Conservation (phyloP, 2,329 filamentous ascomycete genomes). For the Pseudogymnoascus sp. region DNA sequence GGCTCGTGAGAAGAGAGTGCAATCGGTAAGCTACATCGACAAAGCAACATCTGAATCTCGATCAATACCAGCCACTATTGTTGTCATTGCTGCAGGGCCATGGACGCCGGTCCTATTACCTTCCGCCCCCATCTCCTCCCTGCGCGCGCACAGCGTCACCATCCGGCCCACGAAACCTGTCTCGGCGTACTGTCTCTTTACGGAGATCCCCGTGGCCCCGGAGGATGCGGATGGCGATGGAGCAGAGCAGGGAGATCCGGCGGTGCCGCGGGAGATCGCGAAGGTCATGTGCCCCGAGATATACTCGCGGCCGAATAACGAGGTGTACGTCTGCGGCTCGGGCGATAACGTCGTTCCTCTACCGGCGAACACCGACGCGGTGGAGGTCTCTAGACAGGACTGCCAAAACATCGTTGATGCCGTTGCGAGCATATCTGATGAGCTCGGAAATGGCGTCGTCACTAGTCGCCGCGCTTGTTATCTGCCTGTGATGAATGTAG, state of each 20-base stretch:
- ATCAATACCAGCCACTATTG: conserved; percentile 45
- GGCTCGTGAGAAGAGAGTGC: conserved; percentile 37
- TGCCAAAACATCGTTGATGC: conserved; percentile 85
- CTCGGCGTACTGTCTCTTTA: conserved; percentile 74
- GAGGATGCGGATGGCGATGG: conserved; percentile 50
- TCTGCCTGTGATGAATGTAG: conserved; percentile 49
- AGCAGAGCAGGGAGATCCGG: conserved; percentile 39
- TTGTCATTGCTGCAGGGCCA: conserved; percentile 41
- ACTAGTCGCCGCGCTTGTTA: conserved; percentile 85
- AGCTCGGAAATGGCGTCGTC: conserved; percentile 61
- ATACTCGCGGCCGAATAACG: conserved; percentile 80
- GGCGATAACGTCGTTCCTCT: conserved; percentile 70
- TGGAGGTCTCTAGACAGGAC: conserved; percentile 64
- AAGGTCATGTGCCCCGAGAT: conserved; percentile 79
- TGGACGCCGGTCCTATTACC: conserved; percentile 58
- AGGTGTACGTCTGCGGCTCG: conserved; percentile 92
- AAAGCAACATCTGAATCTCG: conserved; percentile 41
- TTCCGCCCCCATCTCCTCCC: conserved; percentile 47
- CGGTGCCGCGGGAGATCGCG: conserved; percentile 39
- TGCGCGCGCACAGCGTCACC: conserved; percentile 60
- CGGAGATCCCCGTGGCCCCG: conserved; percentile 67
- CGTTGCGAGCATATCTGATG: conserved; percentile 57
- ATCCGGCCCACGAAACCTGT: conserved; percentile 50
- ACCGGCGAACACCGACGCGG: conserved; percentile 66
- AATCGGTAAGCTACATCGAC: conserved; percentile 56